Percentiles rank a stretch among this genome's conserved stretches.
phyloP scores from a whole-genome alignment of 2,329 filamentous ascomycete genomes.

The Penicillium nordicum region DNA sequence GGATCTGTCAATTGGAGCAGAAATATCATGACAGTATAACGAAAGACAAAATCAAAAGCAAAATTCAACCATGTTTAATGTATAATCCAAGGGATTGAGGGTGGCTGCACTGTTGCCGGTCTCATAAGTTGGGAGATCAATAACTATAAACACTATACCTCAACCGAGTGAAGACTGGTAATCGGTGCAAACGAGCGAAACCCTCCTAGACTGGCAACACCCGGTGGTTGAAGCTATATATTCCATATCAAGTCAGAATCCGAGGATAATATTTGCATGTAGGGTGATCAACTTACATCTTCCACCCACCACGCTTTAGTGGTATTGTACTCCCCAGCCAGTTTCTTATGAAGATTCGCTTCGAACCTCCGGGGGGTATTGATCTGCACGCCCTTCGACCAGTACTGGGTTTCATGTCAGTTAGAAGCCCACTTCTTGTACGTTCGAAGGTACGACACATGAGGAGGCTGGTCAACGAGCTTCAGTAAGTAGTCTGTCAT shows the following conservation, averaged over 20 bases:
- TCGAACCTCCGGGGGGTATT: slow-evolving; percentile 4
- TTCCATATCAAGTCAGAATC: neutral
- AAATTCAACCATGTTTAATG: too few relatives aligned
- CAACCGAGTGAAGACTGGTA: neutral
- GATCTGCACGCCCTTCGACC: slow-evolving; percentile 5
- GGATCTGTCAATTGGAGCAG: neutral
- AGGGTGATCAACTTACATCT: neutral
- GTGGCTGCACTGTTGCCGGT: neutral
- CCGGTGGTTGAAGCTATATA: neutral
- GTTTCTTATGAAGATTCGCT: neutral
- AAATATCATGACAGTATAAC: neutral
- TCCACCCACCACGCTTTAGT: slow-evolving; percentile 7
- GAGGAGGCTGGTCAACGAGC: neutral
- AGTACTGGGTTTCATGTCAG: neutral
- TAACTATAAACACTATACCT: neutral
- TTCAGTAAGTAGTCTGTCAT: neutral
- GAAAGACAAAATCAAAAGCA: neutral
- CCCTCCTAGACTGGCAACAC: neutral
- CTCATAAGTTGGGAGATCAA: too few relatives aligned
- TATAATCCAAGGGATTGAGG: neutral
- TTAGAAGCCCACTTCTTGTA: neutral
- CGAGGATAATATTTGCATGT: neutral
- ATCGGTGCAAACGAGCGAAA: neutral
- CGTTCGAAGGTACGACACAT: neutral
- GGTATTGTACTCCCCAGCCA: neutral